Evolutionary conservation across 768 basidiomycete species (phyloP).

Genomic region (Agaricus blazei): DNA sequence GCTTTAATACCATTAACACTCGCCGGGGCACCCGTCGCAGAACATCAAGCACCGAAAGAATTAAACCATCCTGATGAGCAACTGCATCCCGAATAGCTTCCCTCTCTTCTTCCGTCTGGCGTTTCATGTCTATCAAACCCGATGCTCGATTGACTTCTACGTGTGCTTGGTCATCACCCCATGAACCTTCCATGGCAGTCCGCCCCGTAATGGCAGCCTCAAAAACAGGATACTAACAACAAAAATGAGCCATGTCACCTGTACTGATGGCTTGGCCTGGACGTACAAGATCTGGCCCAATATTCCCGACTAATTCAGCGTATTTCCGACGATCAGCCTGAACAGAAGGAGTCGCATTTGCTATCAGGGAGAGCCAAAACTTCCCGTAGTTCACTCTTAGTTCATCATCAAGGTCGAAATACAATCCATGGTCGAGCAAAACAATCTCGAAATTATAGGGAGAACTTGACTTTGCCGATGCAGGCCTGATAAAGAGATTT

Average conservation of each 20-base stretch:
- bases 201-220: constrained; percentile 94
- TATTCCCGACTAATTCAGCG: constrained; percentile 87
- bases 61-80: constrained; percentile 72
- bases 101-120: constrained; percentile 73
- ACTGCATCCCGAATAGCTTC: constrained; percentile 81
- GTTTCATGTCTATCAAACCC: constrained; percentile 69
- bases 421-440: constrained; percentile 88
- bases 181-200: constrained; percentile 63
- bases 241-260: not conserved
- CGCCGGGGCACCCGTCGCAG: constrained; percentile 80
- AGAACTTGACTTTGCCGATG: constrained; percentile 54
- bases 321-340: constrained; percentile 75
- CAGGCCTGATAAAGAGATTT: constrained; percentile 88
- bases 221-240: constrained; percentile 79
- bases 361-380: constrained; percentile 88
- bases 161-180: constrained; percentile 34
- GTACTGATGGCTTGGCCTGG: not conserved
- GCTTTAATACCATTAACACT: constrained; percentile 78
- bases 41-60: constrained; percentile 83
- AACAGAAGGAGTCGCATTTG: constrained; percentile 58
- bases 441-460: constrained; percentile 97
- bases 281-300: constrained; percentile 78
- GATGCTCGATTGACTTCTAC: constrained; percentile 57
- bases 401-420: constrained; percentile 82
- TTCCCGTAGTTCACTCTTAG: constrained; percentile 81